Base-by-base conservation (phyloP, 2,329 filamentous ascomycete genomes). In the Helicocarpus griseus region DNA sequence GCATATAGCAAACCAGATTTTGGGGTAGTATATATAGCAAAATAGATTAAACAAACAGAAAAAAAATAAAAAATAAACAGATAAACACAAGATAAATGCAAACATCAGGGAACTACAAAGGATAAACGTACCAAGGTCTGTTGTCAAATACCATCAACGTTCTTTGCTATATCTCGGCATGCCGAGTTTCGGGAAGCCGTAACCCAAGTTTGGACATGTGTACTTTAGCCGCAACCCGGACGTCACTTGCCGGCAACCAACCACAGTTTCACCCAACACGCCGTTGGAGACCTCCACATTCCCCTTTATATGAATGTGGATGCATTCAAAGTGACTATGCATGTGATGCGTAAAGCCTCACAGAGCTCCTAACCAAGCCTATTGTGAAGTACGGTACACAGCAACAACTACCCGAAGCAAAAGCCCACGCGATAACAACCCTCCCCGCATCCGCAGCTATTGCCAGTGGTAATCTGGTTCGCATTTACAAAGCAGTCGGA, bases 151-250 rank as follows among this genome's bases (percentile, higher is more conserved):
- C n/a, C n/a, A n/a, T n/a, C 35, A 14, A 5, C 19, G 35, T 38
- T 19, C 35, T 17, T 17, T 38, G 35, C n/a, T n/a, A n/a, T n/a
- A 13, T 38, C 5, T 43, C 40, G 40, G 40, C 40, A 43, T 43
- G 40, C 40, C 40, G 40, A 43, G 22, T 17, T 43, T 43, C 40
- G 40, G 40, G 40, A 43, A 43, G 40, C 40, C 40, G 24, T 40
- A 28, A 5, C 40, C 22, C 40, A n/a, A 28, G 28, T 43, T n/a
- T 43, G 40, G 40, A 26, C 22, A 43, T 43, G 40, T 43, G 40
- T 43, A 28, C 40, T 43, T 28, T 43, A 2, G 40, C 22, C 39
- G 39, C 40, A 28, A 8, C 29, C 17, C 4, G 40, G 22, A 43
- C 14, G 6, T 29, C 22, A 8, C 24, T 28, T 28, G 8, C 8